Conservation (phyloP, 2,329 filamentous ascomycete genomes). For the Aspergillus intermedius region DNA sequence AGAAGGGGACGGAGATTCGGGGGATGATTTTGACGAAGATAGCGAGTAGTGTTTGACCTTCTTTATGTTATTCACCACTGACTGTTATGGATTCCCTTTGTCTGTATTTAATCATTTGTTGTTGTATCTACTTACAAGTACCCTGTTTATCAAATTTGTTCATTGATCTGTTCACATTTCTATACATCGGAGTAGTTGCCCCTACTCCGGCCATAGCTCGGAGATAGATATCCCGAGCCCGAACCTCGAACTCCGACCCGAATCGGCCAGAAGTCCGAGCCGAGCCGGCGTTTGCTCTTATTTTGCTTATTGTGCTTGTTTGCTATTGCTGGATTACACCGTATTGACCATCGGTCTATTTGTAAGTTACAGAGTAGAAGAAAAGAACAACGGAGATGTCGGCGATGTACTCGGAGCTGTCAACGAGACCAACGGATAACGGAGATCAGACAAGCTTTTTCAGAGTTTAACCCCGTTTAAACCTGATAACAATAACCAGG, state of each 20-base stretch:
- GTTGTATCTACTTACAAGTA: not conserved
- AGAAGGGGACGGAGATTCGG: constrained; percentile 26
- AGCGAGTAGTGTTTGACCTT: constrained; percentile 19
- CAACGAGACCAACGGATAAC: not conserved
- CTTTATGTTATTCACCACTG: not conserved
- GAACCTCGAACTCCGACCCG: not conserved
- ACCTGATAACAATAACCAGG: not conserved
- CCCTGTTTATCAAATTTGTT: not conserved
- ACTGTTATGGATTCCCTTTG: not conserved
- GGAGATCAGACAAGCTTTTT: not conserved
- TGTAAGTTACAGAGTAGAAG: not conserved
- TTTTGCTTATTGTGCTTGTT: not conserved
- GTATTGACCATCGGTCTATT: not conserved
- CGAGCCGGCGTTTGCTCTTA: not conserved
- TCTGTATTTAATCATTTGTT: not conserved
- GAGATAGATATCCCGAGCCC: not conserved
- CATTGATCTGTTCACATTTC: not conserved
- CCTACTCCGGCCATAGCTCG: not conserved
- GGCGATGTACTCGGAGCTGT: not conserved
- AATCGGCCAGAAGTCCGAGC: not conserved
- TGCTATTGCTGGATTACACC: not conserved
- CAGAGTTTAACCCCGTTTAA: not conserved
- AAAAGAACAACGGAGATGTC: not conserved
- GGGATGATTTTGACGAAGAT: constrained; percentile 34
- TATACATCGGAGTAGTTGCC: not conserved